phyloP scores from a whole-genome alignment of 2,329 filamentous ascomycete species.

The Arthrobotrys iridis region DNA sequence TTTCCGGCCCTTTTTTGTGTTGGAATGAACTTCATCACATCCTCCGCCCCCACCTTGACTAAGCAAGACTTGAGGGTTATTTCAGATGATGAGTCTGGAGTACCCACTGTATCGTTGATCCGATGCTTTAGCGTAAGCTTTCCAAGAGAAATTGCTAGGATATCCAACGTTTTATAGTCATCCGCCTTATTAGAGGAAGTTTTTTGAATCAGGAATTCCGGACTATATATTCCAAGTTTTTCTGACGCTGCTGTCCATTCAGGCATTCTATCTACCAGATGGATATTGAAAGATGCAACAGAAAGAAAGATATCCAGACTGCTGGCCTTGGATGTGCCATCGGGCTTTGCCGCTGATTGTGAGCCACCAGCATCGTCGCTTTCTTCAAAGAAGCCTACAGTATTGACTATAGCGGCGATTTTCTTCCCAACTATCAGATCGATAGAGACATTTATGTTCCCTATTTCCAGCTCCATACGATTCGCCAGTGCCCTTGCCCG shows the following conservation, averaged over 20 bases:
- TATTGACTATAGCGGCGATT: neutral
- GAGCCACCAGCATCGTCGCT: neutral
- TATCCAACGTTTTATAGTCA: neutral
- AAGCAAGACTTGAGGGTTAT: conserved; percentile 69
- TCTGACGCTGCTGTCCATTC: neutral
- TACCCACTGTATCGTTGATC: conserved; percentile 66
- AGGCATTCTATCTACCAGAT: conserved; percentile 34
- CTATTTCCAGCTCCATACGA: conserved; percentile 29
- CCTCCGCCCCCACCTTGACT: conserved; percentile 61
- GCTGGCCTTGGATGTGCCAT: neutral
- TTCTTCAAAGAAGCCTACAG: neutral
- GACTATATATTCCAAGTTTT: neutral
- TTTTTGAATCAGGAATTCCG: neutral
- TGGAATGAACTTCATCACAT: conserved; percentile 26
- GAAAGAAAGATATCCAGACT: conserved; percentile 6
- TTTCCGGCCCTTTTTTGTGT: neutral
- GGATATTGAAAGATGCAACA: conserved; percentile 19
- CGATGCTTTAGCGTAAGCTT: conserved; percentile 7
- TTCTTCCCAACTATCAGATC: conserved; percentile 30
- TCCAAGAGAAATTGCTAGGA: conserved; percentile 19
- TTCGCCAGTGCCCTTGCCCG: neutral
- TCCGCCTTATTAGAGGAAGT: neutral
- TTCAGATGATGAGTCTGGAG: conserved; percentile 71
- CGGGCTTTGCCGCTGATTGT: neutral
- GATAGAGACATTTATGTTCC: conserved; percentile 17